A percentile compares a stretch with the other conserved stretches of the same genome.
phyloP scores from a whole-genome alignment of 495 filamentous ascomycete species.

The Bathelium albidoporum region DNA sequence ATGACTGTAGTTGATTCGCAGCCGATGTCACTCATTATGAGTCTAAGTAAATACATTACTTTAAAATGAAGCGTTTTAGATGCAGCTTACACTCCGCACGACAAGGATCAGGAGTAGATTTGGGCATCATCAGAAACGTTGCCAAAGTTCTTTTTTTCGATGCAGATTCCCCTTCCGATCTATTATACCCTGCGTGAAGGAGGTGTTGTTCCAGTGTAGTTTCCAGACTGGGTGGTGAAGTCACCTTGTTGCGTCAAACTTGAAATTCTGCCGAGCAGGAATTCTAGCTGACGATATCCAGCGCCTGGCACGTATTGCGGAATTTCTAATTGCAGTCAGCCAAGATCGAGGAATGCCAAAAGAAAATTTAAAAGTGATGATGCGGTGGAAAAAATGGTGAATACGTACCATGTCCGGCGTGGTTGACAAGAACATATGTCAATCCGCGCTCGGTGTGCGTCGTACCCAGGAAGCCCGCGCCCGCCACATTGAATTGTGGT shows the following conservation, averaged over 20 bases:
- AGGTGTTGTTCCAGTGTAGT: not conserved
- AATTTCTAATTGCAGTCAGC: slow-evolving; percentile 29
- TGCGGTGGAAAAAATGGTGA: not conserved
- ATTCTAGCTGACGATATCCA: slow-evolving; percentile 49
- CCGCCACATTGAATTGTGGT: slow-evolving; percentile 32
- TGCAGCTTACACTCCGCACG: not conserved
- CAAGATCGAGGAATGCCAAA: not conserved
- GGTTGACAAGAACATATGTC: slow-evolving; percentile 25
- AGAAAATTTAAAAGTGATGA: not conserved
- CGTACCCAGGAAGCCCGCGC: slow-evolving; percentile 51
- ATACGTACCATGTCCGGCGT: slow-evolving; percentile 22
- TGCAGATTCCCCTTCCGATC: not conserved
- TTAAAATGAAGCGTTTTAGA: not conserved
- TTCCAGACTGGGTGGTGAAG: slow-evolving; percentile 10
- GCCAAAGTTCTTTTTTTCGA: not conserved
- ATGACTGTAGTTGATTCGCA: not conserved
- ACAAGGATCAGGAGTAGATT: no score
- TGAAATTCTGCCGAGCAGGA: slow-evolving; percentile 24
- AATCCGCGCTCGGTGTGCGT: slow-evolving; percentile 47
- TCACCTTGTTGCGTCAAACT: slow-evolving; percentile 16
- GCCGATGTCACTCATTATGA: not conserved
- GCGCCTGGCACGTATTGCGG: slow-evolving; percentile 25
- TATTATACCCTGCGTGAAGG: not conserved
- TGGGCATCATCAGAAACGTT: no score
- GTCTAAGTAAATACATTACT: not conserved